These are phyloP conservation scores for Oenanthe javanica DNA, from an alignment of 140 eudicot genomes.

Conservation along the genomic window DNA sequence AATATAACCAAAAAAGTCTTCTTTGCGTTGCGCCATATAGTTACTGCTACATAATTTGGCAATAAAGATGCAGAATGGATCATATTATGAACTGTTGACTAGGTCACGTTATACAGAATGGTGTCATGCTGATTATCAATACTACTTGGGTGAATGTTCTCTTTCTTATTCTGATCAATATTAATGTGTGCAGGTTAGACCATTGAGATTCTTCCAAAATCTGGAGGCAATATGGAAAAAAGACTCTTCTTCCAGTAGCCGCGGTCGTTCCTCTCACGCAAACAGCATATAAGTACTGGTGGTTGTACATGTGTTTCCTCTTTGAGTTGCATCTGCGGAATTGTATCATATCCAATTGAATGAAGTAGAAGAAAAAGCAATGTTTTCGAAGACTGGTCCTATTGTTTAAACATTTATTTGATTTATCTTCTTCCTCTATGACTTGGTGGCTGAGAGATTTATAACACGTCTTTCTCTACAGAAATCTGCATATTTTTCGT, in stretches of 20 bases:
- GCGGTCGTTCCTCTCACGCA: constrained; percentile 36
- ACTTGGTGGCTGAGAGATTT: not conserved
- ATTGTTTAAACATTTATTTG: not conserved
- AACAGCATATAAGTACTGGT: constrained; percentile 8
- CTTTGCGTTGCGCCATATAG: not conserved
- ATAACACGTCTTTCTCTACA: not conserved
- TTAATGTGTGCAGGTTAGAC: constrained; percentile 45
- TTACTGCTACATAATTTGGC: not conserved
- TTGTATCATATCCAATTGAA: not conserved
- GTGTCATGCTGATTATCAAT: not conserved
- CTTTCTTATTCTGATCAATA: not conserved
- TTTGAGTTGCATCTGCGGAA: not conserved
- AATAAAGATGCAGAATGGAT: not conserved
- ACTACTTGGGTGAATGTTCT: not conserved
- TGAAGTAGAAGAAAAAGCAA: not conserved
- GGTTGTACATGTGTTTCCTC: not conserved
- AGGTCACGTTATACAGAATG: not conserved
- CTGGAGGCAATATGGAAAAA: constrained; percentile 64
- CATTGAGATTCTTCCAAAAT: constrained; percentile 59
- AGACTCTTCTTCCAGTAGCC: constrained; percentile 40
- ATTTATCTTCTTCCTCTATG: not conserved
- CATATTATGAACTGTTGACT: not conserved
- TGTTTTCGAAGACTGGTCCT: not conserved
- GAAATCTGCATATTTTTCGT: not conserved
- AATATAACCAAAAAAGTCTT: not conserved